Conservation (phyloP, 2,329 filamentous ascomycete species). For the Neopestalotiopsis sp. region DNA sequence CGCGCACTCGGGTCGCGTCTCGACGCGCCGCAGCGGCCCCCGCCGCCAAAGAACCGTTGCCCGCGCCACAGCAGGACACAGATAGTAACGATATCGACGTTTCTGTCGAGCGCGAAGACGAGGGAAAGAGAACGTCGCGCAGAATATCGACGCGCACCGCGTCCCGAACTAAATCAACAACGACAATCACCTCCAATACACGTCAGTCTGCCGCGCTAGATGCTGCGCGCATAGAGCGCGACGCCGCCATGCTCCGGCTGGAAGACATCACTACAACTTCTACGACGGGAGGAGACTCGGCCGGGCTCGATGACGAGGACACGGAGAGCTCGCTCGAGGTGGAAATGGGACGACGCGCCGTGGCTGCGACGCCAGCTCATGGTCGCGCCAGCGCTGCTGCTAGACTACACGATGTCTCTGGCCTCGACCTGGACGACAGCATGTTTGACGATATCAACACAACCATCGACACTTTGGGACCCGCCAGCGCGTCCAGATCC, state of each 20-base stretch:
- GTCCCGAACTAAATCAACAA: background rate
- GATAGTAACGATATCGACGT: slow-evolving; percentile 38
- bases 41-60: slow-evolving; percentile 14
- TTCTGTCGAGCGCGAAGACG: slow-evolving; percentile 39
- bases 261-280: slow-evolving; percentile 38
- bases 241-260: slow-evolving; percentile 37
- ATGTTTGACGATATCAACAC: slow-evolving; percentile 41
- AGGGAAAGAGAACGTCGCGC: slow-evolving; percentile 26
- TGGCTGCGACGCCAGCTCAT: slow-evolving; percentile 32
- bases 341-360: slow-evolving; percentile 22
- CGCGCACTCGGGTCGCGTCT: slow-evolving; percentile 34
- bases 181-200: slow-evolving; percentile 16
- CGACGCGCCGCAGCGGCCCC: slow-evolving; percentile 25
- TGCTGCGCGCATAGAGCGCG: slow-evolving; percentile 32
- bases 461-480: slow-evolving; percentile 34
- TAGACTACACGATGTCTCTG: slow-evolving; percentile 34
- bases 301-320: slow-evolving; percentile 21
- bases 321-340: slow-evolving; percentile 31
- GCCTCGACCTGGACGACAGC: slow-evolving; percentile 38
- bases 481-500: slow-evolving; percentile 36
- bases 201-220: slow-evolving; percentile 31
- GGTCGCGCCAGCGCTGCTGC: slow-evolving; percentile 16
- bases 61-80: slow-evolving; percentile 20
- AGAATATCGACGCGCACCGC: slow-evolving; percentile 2
- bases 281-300: slow-evolving; percentile 23